Base-by-base conservation (phyloP, 495 filamentous ascomycete genomes). In the Pyrenula aspistea region DNA sequence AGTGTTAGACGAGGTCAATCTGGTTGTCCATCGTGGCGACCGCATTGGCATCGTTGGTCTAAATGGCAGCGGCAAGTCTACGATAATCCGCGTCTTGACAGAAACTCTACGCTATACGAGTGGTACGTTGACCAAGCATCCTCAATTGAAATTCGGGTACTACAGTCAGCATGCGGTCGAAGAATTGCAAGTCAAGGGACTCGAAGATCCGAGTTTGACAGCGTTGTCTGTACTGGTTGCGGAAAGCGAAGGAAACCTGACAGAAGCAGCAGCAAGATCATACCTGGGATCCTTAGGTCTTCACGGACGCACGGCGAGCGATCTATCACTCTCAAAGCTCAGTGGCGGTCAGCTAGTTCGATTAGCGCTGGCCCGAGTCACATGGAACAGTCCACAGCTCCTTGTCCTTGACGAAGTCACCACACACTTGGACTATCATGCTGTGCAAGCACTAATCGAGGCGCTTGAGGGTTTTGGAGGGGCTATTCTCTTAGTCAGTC, bases 361-460 rank as follows among this genome's bases (percentile, higher is more conserved):
- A 19, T 69, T 87, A n/a, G 82, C 86, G 25, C 70, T 93, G 49
- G 87, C 87, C 11, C 69, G 79, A 53, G 67, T 91, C 2, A 64
- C 91, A 36, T 85, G 83, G 80, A 72, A 68, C 47, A 70, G 75
- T 11, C 88, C 88, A 51, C 87, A 89, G 24, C 73, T 87, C 22
- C 77, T 94, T 22, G 77, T 94, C 12, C 78, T 94, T 10, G 88
- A 94, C 63, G 88, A 94, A 65, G 83, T 86, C 19, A 92, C 86
- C 10, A 94, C 88, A n/a, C 88, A 92, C 71, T 70, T 94, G 36
- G 88, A 94, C 61, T 84, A 83, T 60, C 75, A 90, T 65, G 88
- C 85, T 2, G 86, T 91, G 24, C 76, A 74, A 4, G 86, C 85
- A 2, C 71, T 94, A 48, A 75, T 81, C 2, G 74, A 77, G 31